These are phyloP conservation scores for Rhizopogon sp. DNA, from an alignment of 768 basidiomycete genomes.

Conservation along the genomic window DNA sequence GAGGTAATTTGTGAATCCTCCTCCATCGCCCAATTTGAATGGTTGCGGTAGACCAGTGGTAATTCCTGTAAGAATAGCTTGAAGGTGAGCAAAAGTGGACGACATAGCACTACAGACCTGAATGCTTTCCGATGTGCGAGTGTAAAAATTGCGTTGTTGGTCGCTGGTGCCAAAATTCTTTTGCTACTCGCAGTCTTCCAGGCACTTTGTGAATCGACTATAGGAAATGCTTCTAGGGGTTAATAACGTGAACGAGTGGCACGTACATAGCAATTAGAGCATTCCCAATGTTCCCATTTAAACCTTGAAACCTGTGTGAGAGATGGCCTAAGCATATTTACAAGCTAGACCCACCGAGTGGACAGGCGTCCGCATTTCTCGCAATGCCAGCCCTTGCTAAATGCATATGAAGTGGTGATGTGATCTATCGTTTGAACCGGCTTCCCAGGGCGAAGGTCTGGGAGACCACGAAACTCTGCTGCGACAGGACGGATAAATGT, in stretches of 20 bases:
- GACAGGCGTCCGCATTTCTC: conserved; percentile 64
- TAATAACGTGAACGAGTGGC: not conserved
- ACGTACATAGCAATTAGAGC: conserved; percentile 53
- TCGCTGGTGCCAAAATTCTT: conserved; percentile 34
- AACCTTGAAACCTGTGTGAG: conserved; percentile 35
- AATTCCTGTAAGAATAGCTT: conserved; percentile 13
- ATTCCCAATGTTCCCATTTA: conserved; percentile 76
- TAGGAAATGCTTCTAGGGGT: not conserved
- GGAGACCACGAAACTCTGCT: conserved; percentile 25
- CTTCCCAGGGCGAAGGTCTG: conserved; percentile 35
- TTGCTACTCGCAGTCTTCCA: conserved; percentile 22
- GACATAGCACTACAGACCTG: conserved; percentile 13
- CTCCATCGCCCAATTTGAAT: conserved; percentile 14
- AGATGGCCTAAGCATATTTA: not conserved
- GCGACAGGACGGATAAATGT: conserved; percentile 40
- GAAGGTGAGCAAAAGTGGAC: not conserved
- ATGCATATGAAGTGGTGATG: conserved; percentile 49
- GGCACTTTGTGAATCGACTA: conserved; percentile 13
- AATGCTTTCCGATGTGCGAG: conserved; percentile 23
- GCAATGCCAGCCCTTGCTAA: conserved; percentile 70
- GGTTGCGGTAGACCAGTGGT: conserved; percentile 10
- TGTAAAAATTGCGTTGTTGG: conserved; percentile 20
- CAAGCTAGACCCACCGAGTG: conserved; percentile 46
- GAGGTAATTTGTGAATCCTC: conserved; percentile 28
- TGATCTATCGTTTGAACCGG: conserved; percentile 22